phyloP scores from a whole-genome alignment of 495 filamentous ascomycete species.

The Penicillium crystallinum region DNA sequence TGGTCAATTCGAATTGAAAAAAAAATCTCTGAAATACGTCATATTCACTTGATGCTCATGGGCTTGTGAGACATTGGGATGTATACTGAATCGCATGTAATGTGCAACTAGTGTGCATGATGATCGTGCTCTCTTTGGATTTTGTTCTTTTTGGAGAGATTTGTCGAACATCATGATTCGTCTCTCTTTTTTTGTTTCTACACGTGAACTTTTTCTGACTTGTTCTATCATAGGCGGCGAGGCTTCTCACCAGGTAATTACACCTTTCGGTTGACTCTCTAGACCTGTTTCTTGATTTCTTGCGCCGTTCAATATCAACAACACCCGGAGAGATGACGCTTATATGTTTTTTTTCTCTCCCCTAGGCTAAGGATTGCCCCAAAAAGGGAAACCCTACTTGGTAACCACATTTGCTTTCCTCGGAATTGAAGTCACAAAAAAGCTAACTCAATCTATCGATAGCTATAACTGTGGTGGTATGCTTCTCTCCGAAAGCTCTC shows the following conservation, averaged over 20 bases:
- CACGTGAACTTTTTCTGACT: no score
- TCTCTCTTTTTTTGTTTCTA: neutral
- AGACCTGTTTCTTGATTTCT: neutral
- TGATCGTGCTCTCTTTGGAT: conserved; percentile 5
- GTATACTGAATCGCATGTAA: neutral
- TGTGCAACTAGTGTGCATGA: neutral
- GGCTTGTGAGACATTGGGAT: conserved; percentile 13
- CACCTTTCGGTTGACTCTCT: neutral
- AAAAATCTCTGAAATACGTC: conserved; percentile 2
- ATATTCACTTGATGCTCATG: neutral
- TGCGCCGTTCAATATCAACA: neutral
- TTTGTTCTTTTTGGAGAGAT: neutral
- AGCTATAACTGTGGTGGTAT: conserved; percentile 78
- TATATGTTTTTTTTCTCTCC: conserved; percentile 8
- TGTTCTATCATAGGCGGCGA: conserved; percentile 61
- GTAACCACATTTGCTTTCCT: conserved; percentile 40
- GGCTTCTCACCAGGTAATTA: conserved; percentile 61
- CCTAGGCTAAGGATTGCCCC: conserved; percentile 86
- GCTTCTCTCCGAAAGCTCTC: conserved; percentile 18
- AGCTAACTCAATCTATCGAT: conserved; percentile 18
- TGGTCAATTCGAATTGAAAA: neutral
- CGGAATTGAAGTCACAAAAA: conserved; percentile 20
- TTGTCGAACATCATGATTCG: neutral
- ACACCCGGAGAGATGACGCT: neutral
- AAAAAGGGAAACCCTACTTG: conserved; percentile 90